Percentiles rank a stretch among this genome's conserved stretches.
These are phyloP conservation scores for Hymenoscyphus fraxineus DNA, from an alignment of 2,329 filamentous ascomycete species.

Conservation along the genomic window DNA sequence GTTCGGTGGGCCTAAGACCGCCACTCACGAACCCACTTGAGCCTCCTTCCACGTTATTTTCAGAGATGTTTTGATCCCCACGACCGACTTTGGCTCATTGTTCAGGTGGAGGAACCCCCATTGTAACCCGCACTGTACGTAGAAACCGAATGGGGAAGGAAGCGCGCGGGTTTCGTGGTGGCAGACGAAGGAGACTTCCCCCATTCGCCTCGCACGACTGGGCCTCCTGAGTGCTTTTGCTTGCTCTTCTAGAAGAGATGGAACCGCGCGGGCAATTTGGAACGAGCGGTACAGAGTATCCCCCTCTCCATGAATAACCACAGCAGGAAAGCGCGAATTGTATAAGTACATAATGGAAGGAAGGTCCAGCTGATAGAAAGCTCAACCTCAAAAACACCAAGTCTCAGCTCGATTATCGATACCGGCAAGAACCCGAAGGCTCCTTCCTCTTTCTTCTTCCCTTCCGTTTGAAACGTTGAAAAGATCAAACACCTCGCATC, in stretches of 20 bases:
- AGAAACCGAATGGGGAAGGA: conserved; percentile 14
- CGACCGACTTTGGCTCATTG: not conserved
- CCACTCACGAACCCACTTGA: conserved; percentile 28
- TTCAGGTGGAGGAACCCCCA: not conserved
- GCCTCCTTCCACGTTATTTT: conserved; percentile 25
- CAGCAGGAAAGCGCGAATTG: conserved; percentile 9
- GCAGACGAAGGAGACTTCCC: conserved; percentile 13
- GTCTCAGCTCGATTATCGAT: not conserved
- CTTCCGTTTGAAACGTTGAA: not conserved
- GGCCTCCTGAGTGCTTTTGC: conserved; percentile 10
- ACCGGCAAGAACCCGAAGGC: not conserved
- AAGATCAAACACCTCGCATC: not conserved
- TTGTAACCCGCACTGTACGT: conserved; percentile 23
- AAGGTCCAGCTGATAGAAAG: not conserved
- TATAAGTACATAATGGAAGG: conserved; percentile 23
- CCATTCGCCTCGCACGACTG: conserved; percentile 21
- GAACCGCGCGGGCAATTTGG: conserved; percentile 27
- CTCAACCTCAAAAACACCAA: not conserved
- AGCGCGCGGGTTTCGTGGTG: conserved; percentile 27
- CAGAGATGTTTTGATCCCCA: not conserved
- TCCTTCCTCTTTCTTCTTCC: not conserved
- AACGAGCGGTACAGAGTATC: conserved; percentile 21
- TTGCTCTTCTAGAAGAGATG: conserved; percentile 8
- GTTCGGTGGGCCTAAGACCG: conserved; percentile 15
- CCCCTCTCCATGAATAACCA: not conserved